Evolutionary conservation across 306 rosid species (phyloP).

Genomic region (Ormosia emarginata): DNA sequence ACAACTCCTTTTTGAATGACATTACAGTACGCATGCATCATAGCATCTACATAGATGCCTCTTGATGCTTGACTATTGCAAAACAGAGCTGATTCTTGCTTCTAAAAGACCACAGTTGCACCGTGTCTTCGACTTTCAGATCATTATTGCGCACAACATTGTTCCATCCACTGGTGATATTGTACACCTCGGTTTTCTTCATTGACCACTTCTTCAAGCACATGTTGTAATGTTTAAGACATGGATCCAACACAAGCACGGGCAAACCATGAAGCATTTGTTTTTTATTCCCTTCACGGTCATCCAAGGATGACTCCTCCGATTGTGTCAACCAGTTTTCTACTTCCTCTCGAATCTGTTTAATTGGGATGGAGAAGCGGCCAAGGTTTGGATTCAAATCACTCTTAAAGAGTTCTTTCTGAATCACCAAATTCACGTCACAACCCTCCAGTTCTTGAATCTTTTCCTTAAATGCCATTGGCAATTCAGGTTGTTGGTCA

Average conservation of each 20-base stretch:
- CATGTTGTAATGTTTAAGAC: not conserved
- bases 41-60: too few species aligned
- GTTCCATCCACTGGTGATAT: not conserved
- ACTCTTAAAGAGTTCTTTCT: not conserved
- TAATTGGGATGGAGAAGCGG: not conserved
- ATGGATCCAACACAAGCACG: not conserved
- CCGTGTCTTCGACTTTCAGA: not conserved
- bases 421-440: not conserved
- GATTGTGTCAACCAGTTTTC: not conserved
- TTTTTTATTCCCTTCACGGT: not conserved
- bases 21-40: too few species aligned
- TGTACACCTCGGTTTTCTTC: not conserved
- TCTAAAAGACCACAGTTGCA: not conserved
- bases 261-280: not conserved
- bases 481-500: not conserved
- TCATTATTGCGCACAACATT: not conserved
- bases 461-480: not conserved
- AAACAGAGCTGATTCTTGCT: not conserved
- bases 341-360: not conserved
- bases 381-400: not conserved
- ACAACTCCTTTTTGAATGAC: too few species aligned
- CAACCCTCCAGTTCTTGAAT: not conserved
- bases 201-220: not conserved
- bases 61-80: not conserved
- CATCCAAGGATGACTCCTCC: not conserved